Base-by-base conservation (phyloP, 345 rosid genomes). In the Salix purpurea region DNA sequence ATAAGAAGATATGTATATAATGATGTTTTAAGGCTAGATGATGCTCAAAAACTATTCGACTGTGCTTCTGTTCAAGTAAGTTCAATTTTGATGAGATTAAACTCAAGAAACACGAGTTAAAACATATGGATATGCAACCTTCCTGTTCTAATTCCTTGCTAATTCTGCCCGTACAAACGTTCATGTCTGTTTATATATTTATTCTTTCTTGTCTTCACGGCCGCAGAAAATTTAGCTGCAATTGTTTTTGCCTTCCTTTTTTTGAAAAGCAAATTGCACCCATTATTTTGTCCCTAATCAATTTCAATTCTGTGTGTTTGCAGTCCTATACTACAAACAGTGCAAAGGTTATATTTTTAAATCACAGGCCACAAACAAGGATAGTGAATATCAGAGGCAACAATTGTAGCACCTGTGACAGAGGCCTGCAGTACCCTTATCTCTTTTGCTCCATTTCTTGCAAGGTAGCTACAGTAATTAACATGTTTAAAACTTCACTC, bases 1-100 rank as follows among this genome's bases (percentile, higher is more conserved):
- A 87, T 94, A 76, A 88, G 98, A 75, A 89, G 98, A 77, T 94
- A 94, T 75, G 94, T 94, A 28, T 94, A 94, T 50, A 81, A 89
- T 19, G 98, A 94, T 73, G 98, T 94, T 58, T 67, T 94, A 50
- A 86, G 91, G 68, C 52, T 94, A 58, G 91, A 80, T 2, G 98
- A 92, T 70, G 91, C 91, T 67, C 86, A 88, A 32, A 94, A 87
- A 71, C 74, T 94, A 7, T 84, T 94, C 80, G 91, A 94, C 72
- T 94, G 97, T 74, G 82, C 89, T n/a, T 84, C 67, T 80, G 91
- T 94, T 78, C 98, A 94, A 81, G 98, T 88, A 78, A 85, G 83
- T 70, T 28, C 3, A 36, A 80, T 52, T 56, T 71, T 40, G 26
- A 10, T 24, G 5, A 11, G 21, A 34, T 19, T 54, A 11, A 50